A percentile compares a stretch with the other conserved stretches of the same genome.
Conservation (phyloP, 257 asterid genomes). For the Coffea canephora region DNA sequence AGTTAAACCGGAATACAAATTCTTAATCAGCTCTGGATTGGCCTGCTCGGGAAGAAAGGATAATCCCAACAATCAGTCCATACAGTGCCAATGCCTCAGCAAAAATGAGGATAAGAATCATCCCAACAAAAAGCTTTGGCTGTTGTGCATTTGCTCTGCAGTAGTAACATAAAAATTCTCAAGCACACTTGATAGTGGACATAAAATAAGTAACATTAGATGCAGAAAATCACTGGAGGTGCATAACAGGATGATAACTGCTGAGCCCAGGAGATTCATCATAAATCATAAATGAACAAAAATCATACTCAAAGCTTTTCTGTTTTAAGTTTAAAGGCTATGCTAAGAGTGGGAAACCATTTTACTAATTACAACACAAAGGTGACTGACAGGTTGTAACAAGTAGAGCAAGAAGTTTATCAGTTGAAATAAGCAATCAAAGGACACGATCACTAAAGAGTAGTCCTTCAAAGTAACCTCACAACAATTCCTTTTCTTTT, state of each 20-base stretch:
- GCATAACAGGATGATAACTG: neutral
- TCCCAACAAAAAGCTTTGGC: slow-evolving; percentile 32
- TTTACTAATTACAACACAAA: neutral
- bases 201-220: neutral
- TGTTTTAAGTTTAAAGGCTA: neutral
- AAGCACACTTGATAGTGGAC: neutral
- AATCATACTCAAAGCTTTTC: neutral
- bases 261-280: neutral
- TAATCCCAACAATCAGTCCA: slow-evolving; percentile 31
- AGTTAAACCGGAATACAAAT: neutral
- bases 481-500: neutral
- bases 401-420: neutral
- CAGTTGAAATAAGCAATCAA: neutral
- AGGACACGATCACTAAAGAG: neutral
- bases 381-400: neutral
- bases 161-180: neutral
- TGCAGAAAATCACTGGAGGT: neutral
- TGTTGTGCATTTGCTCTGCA: slow-evolving; percentile 36
- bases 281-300: neutral
- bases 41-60: slow-evolving; percentile 35
- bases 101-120: slow-evolving; percentile 33
- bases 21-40: slow-evolving; percentile 30
- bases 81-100: slow-evolving; percentile 33
- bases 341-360: neutral
- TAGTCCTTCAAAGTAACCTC: neutral